phyloP scores from a whole-genome alignment of 2,329 filamentous ascomycete species.

The Cladosporium halotolerans region DNA sequence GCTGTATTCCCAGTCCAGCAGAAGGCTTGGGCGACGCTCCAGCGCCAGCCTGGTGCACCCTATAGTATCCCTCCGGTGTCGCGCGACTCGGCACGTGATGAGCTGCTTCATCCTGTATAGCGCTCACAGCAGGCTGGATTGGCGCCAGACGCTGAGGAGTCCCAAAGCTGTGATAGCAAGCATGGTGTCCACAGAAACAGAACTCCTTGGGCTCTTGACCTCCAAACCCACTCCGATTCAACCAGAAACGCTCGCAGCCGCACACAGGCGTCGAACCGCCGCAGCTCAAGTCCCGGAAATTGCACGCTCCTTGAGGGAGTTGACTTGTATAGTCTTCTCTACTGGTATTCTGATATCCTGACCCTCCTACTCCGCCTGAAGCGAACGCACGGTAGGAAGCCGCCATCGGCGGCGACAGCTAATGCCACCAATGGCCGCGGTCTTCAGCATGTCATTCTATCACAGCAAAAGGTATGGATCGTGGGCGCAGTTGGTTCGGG shows the following conservation, averaged over 20 bases:
- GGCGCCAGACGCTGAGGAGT: slow-evolving; percentile 10
- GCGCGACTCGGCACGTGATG: slow-evolving; percentile 1
- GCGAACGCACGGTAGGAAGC: slow-evolving; percentile 14
- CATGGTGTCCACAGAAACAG: slow-evolving; percentile 53
- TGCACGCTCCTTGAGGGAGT: slow-evolving; percentile 48
- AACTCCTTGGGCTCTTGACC: slow-evolving; percentile 29
- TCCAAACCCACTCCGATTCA: slow-evolving; percentile 18
- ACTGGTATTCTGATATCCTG: slow-evolving; percentile 1
- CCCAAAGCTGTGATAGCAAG: slow-evolving; percentile 44
- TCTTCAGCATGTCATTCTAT: slow-evolving; percentile 27
- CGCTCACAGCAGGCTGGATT: slow-evolving; percentile 9
- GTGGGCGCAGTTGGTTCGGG: slow-evolving; percentile 9
- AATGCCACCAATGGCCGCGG: slow-evolving; percentile 24
- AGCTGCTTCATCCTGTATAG: slow-evolving; percentile 15
- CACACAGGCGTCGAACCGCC: slow-evolving; percentile 41
- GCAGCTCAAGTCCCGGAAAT: slow-evolving; percentile 42
- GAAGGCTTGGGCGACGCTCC: slow-evolving; percentile 8
- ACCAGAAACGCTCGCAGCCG: slow-evolving; percentile 50
- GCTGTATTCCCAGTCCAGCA: slow-evolving; percentile 25
- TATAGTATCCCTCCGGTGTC: slow-evolving; percentile 11
- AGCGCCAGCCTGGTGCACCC: slow-evolving; percentile 7
- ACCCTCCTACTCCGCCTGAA: slow-evolving; percentile 5
- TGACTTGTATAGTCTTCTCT: slow-evolving; percentile 15
- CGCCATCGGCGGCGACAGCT: slow-evolving; percentile 29
- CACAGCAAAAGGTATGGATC: neutral